Evolutionary conservation across 106 monocot genomes (phyloP).

Genomic region (Dioscorea alata): DNA sequence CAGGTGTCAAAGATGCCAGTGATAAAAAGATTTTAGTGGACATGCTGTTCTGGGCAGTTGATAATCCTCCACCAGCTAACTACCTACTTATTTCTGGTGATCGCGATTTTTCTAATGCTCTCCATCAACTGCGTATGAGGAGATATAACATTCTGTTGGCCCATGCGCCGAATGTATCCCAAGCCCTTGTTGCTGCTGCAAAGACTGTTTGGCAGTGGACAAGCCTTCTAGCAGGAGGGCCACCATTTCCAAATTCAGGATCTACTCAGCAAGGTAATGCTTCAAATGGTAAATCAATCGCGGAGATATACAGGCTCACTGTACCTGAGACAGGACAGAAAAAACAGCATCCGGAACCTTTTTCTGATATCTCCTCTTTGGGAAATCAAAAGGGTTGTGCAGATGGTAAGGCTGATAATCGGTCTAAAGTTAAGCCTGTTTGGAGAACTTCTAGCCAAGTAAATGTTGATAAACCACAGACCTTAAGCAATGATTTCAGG

Average conservation of each 20-base stretch:
- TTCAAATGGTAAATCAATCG: conserved; percentile 11
- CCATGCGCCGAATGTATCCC: conserved; percentile 60
- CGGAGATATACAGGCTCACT: conserved; percentile 5
- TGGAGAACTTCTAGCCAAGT: conserved; percentile 13
- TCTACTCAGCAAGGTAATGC: conserved; percentile 10
- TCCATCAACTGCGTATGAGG: conserved; percentile 60
- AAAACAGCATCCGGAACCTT: conserved; percentile 9
- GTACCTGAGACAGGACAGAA: conserved; percentile 12
- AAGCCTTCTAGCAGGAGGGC: conserved; percentile 42
- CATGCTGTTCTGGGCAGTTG: conserved; percentile 91
- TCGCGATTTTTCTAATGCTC: conserved; percentile 71
- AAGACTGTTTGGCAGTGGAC: conserved; percentile 65
- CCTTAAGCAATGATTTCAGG: conserved; percentile 12
- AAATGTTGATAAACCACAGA: conserved; percentile 9
- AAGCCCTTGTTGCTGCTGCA: conserved; percentile 49
- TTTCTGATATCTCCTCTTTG: conserved; percentile 2
- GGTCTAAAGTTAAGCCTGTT: conserved; percentile 18
- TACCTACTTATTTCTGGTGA: conserved; percentile 74
- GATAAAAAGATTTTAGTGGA: conserved; percentile 90
- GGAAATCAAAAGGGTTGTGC: conserved; percentile 21
- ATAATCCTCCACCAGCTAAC: conserved; percentile 78
- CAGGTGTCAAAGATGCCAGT: conserved; percentile 92
- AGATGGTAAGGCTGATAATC: conserved; percentile 33
- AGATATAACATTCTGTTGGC: conserved; percentile 70
- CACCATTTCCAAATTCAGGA: conserved; percentile 28